These are phyloP conservation scores for Aspergillus sclerotioniger DNA, from an alignment of 495 filamentous ascomycete genomes.

Conservation along the genomic window DNA sequence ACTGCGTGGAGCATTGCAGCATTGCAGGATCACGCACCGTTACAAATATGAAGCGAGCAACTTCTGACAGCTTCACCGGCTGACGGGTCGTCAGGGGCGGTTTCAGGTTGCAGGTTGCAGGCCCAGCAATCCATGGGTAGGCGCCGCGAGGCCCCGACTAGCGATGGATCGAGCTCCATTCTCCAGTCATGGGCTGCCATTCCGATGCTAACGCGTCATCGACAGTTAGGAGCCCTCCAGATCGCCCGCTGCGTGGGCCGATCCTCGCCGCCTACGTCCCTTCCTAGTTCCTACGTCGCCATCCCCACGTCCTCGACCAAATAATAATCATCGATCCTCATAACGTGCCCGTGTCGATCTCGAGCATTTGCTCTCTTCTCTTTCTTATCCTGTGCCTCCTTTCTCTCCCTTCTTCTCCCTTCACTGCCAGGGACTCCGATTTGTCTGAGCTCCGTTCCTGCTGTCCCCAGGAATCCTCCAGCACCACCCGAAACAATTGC, in stretches of 20 bases:
- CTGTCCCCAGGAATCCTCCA: constrained; percentile 3
- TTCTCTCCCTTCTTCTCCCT: constrained; percentile 10
- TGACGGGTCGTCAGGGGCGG: constrained; percentile 1
- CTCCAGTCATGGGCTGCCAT: neutral
- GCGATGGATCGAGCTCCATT: neutral
- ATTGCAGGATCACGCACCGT: no score
- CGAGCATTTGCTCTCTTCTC: neutral
- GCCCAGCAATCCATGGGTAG: constrained; percentile 3
- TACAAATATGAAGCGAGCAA: no score
- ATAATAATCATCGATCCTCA: neutral
- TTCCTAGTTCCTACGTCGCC: constrained; percentile 10
- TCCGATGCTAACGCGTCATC: constrained; percentile 17
- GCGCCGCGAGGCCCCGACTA: neutral
- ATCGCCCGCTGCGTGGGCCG: constrained; percentile 19
- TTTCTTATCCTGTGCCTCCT: constrained; percentile 9
- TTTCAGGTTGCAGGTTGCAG: constrained; percentile 5
- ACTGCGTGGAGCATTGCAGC: no score
- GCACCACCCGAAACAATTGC: neutral
- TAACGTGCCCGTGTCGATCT: constrained; percentile 1
- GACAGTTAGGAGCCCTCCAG: constrained; percentile 7
- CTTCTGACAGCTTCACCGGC: neutral
- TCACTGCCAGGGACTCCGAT: neutral
- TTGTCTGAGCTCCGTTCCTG: constrained; percentile 3
- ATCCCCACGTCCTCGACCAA: constrained; percentile 1
- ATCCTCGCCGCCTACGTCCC: constrained; percentile 14